Evolutionary conservation across 192 early-diverging fungal species (phyloP).

Genomic region (Coemansia sp.): DNA sequence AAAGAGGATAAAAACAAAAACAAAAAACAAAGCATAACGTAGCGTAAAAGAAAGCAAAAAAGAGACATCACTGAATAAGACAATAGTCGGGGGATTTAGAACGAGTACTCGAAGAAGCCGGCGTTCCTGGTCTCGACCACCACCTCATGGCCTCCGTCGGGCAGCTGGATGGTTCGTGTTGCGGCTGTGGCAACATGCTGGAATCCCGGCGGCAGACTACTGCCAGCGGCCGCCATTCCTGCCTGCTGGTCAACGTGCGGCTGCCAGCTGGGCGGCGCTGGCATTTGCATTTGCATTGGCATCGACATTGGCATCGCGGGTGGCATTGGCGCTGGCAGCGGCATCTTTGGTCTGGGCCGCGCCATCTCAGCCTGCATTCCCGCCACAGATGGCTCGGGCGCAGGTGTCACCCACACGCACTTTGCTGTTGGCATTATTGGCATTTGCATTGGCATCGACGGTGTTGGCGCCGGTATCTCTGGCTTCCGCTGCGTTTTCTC

Average conservation of each 20-base stretch:
- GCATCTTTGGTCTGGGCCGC: neutral
- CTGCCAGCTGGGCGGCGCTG: neutral
- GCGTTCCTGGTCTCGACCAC: slow-evolving; percentile 6
- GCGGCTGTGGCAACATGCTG: neutral
- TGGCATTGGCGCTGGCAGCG: neutral
- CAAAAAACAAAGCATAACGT: neutral
- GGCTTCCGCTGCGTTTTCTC: neutral
- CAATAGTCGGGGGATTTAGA: neutral
- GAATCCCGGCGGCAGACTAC: neutral
- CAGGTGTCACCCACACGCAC: slow-evolving; percentile 4
- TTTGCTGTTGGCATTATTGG: neutral
- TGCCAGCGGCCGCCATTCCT: neutral
- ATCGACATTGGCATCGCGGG: neutral
- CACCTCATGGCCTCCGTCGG: neutral
- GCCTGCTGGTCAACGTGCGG: neutral
- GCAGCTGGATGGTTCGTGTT: neutral
- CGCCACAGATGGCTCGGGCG: neutral
- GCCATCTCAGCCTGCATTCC: neutral
- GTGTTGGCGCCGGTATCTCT: neutral
- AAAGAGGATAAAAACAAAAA: neutral
- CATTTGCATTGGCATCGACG: too few species aligned
- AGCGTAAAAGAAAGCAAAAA: neutral
- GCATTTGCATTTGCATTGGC: neutral
- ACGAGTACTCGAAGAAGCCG: slow-evolving; percentile 2
- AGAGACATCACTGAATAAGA: neutral